Percentiles rank a stretch among this genome's conserved stretches.
Conservation (phyloP, 2,329 filamentous ascomycete species). For the Aspergillus tamarii region DNA sequence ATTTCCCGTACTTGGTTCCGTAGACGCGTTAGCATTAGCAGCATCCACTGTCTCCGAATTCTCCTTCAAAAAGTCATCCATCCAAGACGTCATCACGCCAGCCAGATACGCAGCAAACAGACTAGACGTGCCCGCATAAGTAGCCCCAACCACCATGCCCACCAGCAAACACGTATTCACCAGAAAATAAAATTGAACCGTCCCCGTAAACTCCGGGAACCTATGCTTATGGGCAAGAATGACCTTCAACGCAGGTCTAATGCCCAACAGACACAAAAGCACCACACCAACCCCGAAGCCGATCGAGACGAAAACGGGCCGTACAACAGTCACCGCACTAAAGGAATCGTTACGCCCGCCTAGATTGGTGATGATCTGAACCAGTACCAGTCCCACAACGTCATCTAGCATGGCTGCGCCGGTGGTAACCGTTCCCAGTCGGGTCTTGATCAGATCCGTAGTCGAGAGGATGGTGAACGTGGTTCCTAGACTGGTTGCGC, state of each 20-base stretch:
- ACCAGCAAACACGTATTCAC: slow-evolving; percentile 51
- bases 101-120: slow-evolving; percentile 63
- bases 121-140: slow-evolving; percentile 59
- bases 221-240: slow-evolving; percentile 9
- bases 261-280: slow-evolving; percentile 29
- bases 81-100: slow-evolving; percentile 55
- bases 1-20: background rate
- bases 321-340: slow-evolving; percentile 47
- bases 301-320: slow-evolving; percentile 56
- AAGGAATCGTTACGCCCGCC: slow-evolving; percentile 44
- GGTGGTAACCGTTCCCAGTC: slow-evolving; percentile 65
- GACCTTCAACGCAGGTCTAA: slow-evolving; percentile 17
- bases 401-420: slow-evolving; percentile 83
- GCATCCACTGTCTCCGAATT: background rate
- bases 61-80: slow-evolving; percentile 38
- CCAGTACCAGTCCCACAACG: slow-evolving; percentile 75
- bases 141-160: slow-evolving; percentile 52
- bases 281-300: slow-evolving; percentile 33
- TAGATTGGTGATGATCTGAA: slow-evolving; percentile 73
- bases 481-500: slow-evolving; percentile 74
- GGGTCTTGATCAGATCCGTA: slow-evolving; percentile 57
- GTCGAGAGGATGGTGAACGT: slow-evolving; percentile 68
- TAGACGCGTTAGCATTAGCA: no score
- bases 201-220: slow-evolving; percentile 14
- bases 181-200: slow-evolving; percentile 38